Evolutionary conservation across 2,329 filamentous ascomycete genomes (phyloP), one percentile per base, ranked within the genome.

Genomic region (Diaporthe destruens): DNA sequence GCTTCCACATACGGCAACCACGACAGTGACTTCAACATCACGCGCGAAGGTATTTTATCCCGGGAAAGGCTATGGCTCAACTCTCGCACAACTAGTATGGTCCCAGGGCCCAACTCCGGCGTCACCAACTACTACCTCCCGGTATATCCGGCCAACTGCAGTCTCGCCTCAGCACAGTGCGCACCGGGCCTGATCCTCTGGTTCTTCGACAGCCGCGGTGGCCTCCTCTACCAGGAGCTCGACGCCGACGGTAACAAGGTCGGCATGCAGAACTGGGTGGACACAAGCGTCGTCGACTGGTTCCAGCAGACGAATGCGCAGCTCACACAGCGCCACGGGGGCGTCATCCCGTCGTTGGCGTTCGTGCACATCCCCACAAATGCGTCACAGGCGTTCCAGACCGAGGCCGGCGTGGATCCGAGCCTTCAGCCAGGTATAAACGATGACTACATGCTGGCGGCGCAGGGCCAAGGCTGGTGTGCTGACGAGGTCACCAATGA

Each of bases 1-100:
- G 88, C 88, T 3, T 87, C 85, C 1, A 88, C 88, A 0, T 91
- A 91, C 72, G 89, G 89, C 9, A 91, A 91, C 73, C 89, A 91
- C 76, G 89, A 91, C 76, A 85, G 82, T 57, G 80, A 86, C 59
- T 84, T 80, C 73, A 87, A 88, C 70, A 77, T 89, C 18, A 85
- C 86, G 1, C 81, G 83, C 74, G 14, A 74, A 44, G 47, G 8
- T 8, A 75, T 82, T 32, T 74, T 80, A n/a, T 74, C 72, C 0
- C 76, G 76, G n/a, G 80, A 81, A 68, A 71, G 34, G 9, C 67
- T 32, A 11, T 78, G 71, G 67, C 74, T 76, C 12, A 75, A 77
- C 69, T 61, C 78, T 5, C 75, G 77, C 61, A 78, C 79, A 25
- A 44, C 51, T 5, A 61, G 68, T 32, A 80, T 80, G 78, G 75